Conservation (phyloP, 2,329 filamentous ascomycete species). For the Lachnellula subtilissima region DNA sequence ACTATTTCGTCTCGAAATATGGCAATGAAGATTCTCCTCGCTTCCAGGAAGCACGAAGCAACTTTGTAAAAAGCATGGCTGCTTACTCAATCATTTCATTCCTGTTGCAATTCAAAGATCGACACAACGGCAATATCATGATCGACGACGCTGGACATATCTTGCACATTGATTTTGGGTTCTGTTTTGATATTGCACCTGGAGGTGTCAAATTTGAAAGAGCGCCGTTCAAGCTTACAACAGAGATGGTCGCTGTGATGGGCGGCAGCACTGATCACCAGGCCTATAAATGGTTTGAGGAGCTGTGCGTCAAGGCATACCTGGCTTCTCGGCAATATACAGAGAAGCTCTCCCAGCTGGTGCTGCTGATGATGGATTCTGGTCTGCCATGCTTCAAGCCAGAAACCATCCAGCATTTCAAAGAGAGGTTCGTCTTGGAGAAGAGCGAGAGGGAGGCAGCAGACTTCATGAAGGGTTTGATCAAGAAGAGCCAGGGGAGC, state of each 20-base stretch:
- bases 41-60: conserved; percentile 91
- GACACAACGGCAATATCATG: conserved; percentile 99
- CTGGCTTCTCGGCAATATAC: conserved; percentile 80
- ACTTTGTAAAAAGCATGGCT: conserved; percentile 99
- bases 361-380: conserved; percentile 91
- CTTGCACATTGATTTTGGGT: conserved; percentile 97
- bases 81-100: conserved; percentile 97
- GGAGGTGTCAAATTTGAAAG: conserved; percentile 97
- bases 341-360: conserved; percentile 84
- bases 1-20: conserved; percentile 97
- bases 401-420: conserved; percentile 88
- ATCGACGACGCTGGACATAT: conserved; percentile 96
- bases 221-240: conserved; percentile 95
- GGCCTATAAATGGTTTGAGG: conserved; percentile 92
- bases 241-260: conserved; percentile 99
- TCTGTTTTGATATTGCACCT: conserved; percentile 98
- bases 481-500: conserved; percentile 85
- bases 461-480: conserved; percentile 84
- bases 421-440: conserved; percentile 86
- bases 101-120: conserved; percentile 96
- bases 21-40: conserved; percentile 91
- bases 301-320: conserved; percentile 93
- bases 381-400: conserved; percentile 97
- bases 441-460: conserved; percentile 89
- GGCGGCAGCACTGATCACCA: conserved; percentile 80